Conservation (phyloP, 768 basidiomycete species). For the Gymnopilus dilepis region DNA sequence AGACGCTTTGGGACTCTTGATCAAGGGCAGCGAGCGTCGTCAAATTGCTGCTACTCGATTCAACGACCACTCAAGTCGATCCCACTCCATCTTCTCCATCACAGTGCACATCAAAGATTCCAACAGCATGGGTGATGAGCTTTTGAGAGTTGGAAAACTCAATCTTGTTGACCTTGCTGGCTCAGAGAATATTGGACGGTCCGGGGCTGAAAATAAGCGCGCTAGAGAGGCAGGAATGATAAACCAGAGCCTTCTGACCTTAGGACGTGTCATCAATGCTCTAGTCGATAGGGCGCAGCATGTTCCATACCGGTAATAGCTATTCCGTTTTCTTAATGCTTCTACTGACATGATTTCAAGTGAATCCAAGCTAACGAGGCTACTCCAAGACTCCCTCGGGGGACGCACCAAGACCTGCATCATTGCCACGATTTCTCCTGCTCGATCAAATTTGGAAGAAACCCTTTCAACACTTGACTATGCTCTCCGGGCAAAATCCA, state of each 20-base stretch:
- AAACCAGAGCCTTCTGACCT: conserved; percentile 95
- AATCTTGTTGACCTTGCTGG: conserved; percentile 98
- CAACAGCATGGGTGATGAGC: conserved; percentile 78
- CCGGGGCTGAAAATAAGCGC: conserved; percentile 92
- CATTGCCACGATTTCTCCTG: conserved; percentile 95
- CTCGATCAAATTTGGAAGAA: conserved; percentile 93
- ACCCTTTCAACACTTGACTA: conserved; percentile 98
- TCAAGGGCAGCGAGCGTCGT: conserved; percentile 87
- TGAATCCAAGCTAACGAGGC: conserved; percentile 96
- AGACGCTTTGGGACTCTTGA: conserved; percentile 83
- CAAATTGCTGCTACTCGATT: conserved; percentile 97
- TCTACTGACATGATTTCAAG: conserved; percentile 40
- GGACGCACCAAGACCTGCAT: conserved; percentile 98
- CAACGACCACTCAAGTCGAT: conserved; percentile 97
- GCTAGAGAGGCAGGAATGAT: conserved; percentile 99
- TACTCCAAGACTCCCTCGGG: conserved; percentile 98
- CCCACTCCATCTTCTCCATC: conserved; percentile 97
- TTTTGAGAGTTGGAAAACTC: conserved; percentile 92
- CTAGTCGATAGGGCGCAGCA: conserved; percentile 91
- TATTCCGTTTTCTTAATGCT: not conserved
- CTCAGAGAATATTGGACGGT: conserved; percentile 95
- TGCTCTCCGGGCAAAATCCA: conserved; percentile 92
- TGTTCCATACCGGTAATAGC: conserved; percentile 86
- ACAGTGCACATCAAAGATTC: conserved; percentile 92
- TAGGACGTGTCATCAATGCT: conserved; percentile 95